A percentile compares a stretch with the other conserved stretches of the same genome.
phyloP scores from a whole-genome alignment of 257 asterid species.

The Prunella vulgaris region DNA sequence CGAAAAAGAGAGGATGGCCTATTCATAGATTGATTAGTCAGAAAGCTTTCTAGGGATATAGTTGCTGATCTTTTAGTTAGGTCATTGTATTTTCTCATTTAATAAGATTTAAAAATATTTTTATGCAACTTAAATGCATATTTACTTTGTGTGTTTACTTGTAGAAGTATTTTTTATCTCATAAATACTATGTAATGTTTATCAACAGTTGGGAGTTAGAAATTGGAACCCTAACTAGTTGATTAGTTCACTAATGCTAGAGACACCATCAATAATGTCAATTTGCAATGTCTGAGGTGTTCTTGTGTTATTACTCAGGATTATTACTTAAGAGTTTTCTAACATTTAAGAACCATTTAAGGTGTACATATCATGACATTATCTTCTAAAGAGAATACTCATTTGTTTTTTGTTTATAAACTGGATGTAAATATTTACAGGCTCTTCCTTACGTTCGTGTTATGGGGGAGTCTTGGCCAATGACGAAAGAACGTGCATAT shows the following conservation, averaged over 20 bases:
- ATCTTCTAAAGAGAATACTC: neutral
- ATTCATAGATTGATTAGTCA: neutral
- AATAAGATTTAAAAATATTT: too few relatives aligned
- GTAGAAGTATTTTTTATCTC: neutral
- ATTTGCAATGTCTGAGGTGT: too few relatives aligned
- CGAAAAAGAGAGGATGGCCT: neutral
- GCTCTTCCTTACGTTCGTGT: conserved; percentile 91
- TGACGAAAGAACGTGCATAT: conserved; percentile 95
- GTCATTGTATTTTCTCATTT: too few relatives aligned
- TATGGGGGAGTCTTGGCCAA: conserved; percentile 98
- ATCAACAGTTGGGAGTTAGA: neutral
- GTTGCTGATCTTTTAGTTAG: neutral
- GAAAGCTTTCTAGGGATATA: neutral
- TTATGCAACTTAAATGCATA: neutral
- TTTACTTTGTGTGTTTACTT: neutral
- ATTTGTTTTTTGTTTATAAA: neutral
- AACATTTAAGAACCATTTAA: neutral
- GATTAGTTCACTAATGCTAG: neutral
- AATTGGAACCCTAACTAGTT: neutral
- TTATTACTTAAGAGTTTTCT: neutral
- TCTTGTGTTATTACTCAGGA: neutral
- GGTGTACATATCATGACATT: neutral
- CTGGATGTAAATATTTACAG: conserved; percentile 37
- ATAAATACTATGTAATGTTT: neutral
- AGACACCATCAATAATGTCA: neutral